Conservation (phyloP, 108 stramenopile species). For the Cyclotella kingstonii region DNA sequence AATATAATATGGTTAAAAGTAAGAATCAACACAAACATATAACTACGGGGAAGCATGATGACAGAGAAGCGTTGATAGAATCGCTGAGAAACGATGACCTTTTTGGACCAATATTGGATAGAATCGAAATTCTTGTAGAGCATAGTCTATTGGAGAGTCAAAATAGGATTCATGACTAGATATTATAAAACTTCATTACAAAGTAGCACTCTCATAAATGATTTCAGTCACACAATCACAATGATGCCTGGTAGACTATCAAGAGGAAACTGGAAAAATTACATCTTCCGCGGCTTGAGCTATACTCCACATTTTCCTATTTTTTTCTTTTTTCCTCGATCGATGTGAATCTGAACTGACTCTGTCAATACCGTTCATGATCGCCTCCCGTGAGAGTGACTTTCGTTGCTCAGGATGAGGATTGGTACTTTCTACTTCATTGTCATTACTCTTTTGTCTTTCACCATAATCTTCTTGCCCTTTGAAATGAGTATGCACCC, state of each 20-base stretch:
- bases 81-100: conserved; percentile 1
- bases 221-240: neutral
- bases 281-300: neutral
- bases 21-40: conserved; percentile 1
- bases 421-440: no score
- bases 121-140: conserved; percentile 10
- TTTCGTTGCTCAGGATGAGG: no score
- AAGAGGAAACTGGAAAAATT: conserved; percentile 10
- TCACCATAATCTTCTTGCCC: no score
- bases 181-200: neutral
- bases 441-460: no score
- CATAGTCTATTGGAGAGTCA: neutral
- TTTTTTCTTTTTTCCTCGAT: no score
- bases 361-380: no score
- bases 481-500: no score
- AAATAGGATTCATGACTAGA: neutral
- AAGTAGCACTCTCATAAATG: neutral
- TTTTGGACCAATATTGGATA: conserved; percentile 10
- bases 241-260: neutral
- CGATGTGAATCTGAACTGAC: no score
- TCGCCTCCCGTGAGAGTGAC: no score
- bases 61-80: conserved; percentile 1
- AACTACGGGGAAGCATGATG: conserved; percentile 2
- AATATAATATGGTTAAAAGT: neutral
- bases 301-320: no score